phyloP scores from a whole-genome alignment of 2,329 filamentous ascomycete species.

The Fusarium penzigii region DNA sequence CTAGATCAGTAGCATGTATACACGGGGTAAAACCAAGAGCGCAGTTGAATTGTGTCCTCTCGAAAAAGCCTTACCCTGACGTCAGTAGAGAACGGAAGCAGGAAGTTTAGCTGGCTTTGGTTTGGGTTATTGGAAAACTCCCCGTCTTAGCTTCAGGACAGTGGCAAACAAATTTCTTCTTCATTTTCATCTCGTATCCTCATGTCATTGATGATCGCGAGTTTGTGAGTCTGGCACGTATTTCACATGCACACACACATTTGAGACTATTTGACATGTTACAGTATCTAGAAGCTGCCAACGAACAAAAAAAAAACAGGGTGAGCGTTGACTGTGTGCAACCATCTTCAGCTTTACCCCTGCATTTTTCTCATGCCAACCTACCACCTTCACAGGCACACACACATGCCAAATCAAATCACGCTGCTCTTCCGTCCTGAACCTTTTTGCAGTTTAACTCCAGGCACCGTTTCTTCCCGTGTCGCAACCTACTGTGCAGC shows the following conservation, averaged over 20 bases:
- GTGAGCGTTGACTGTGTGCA: no score
- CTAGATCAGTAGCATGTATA: background rate
- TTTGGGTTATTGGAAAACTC: conserved; percentile 11
- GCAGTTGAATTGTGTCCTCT: no score
- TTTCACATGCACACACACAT: no score
- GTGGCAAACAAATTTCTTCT: no score
- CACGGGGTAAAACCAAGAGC: conserved; percentile 2
- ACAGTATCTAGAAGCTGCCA: no score
- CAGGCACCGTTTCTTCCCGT: conserved; percentile 19
- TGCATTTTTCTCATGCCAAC: background rate
- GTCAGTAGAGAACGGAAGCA: conserved; percentile 19
- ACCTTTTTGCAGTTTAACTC: conserved; percentile 8
- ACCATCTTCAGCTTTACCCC: no score
- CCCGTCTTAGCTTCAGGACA: conserved; percentile 1
- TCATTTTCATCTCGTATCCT: no score
- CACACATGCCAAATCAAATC: conserved; percentile 6
- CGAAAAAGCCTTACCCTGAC: conserved; percentile 14
- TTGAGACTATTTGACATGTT: no score
- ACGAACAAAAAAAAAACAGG: no score
- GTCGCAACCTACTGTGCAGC: conserved; percentile 11
- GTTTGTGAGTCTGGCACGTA: no score
- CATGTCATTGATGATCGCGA: no score
- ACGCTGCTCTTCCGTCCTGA: background rate
- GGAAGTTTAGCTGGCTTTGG: conserved; percentile 9
- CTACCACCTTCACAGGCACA: conserved; percentile 17